Conservation (phyloP, 176 grass and related monocot genomes). For the Leersia perrieri region DNA sequence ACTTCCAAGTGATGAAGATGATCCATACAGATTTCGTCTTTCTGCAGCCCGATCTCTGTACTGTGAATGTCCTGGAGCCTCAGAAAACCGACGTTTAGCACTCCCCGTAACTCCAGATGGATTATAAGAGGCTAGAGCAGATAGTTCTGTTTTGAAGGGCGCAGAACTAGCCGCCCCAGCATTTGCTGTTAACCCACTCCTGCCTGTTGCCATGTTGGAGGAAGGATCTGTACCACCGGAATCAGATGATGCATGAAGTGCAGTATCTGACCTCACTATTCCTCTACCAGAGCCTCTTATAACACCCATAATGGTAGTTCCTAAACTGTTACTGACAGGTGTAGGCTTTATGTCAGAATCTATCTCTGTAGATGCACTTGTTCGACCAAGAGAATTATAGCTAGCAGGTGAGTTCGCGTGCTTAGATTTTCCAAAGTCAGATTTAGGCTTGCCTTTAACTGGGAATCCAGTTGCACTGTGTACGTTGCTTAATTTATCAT, state of each 20-base stretch:
- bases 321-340: constrained; percentile 60
- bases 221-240: constrained; percentile 16
- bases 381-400: constrained; percentile 51
- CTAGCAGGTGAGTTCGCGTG: constrained; percentile 27
- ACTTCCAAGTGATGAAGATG: constrained; percentile 54
- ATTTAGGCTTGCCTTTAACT: constrained; percentile 53
- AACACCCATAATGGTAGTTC: constrained; percentile 75
- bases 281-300: constrained; percentile 85
- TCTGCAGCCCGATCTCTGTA: constrained; percentile 98
- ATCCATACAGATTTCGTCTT: constrained; percentile 85
- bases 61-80: constrained; percentile 64
- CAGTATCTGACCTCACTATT: constrained; percentile 59
- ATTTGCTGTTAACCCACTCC: constrained; percentile 27
- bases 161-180: constrained; percentile 22
- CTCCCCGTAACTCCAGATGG: constrained; percentile 53
- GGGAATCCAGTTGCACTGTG: constrained; percentile 37
- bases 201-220: constrained; percentile 25
- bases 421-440: constrained; percentile 51
- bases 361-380: constrained; percentile 30
- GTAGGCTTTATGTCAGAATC: constrained; percentile 68
- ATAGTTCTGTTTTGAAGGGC: constrained; percentile 83
- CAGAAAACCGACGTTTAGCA: constrained; percentile 92
- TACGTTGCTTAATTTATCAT: constrained; percentile 47
- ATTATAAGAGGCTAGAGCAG: constrained; percentile 54
- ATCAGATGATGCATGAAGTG: constrained; percentile 49